Percentiles rank a stretch among this genome's conserved stretches.
These are phyloP conservation scores for Pseudocercospora vitis DNA, from an alignment of 2,329 filamentous ascomycete genomes.

Conservation along the genomic window DNA sequence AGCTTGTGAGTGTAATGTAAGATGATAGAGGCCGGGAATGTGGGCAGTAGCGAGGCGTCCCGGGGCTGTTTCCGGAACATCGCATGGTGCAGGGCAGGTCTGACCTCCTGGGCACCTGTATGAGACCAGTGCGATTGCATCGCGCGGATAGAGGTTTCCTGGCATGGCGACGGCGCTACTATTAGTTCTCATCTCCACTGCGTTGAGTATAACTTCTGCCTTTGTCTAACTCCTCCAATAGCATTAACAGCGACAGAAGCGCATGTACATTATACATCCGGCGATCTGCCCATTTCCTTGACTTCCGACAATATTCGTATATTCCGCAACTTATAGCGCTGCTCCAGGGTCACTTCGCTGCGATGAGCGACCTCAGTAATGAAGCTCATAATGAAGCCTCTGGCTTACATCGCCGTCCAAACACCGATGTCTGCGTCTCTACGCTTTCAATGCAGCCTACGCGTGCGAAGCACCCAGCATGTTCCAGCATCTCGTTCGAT, in stretches of 20 bases:
- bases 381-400: no score
- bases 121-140: background rate
- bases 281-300: background rate
- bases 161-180: slow-evolving; percentile 6
- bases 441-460: no score
- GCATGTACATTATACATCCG: background rate
- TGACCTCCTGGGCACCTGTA: background rate
- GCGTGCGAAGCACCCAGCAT: no score
- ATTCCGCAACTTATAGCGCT: background rate
- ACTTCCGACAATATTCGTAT: background rate
- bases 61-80: background rate
- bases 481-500: no score
- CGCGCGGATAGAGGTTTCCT: slow-evolving; percentile 7
- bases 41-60: slow-evolving; percentile 1
- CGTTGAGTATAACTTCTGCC: background rate
- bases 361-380: background rate
- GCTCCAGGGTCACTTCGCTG: background rate
- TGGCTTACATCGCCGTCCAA: no score
- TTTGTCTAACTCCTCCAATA: background rate
- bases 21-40: slow-evolving; percentile 1
- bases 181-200: slow-evolving; percentile 4
- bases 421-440: no score
- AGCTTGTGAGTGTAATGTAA: slow-evolving; percentile 9
- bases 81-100: background rate
- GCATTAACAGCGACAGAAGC: slow-evolving; percentile 1